A percentile compares a stretch with the other conserved stretches of the same genome.
Evolutionary conservation across 148 eudicot species (phyloP).

Genomic region (Dysphania ambrosioides): DNA sequence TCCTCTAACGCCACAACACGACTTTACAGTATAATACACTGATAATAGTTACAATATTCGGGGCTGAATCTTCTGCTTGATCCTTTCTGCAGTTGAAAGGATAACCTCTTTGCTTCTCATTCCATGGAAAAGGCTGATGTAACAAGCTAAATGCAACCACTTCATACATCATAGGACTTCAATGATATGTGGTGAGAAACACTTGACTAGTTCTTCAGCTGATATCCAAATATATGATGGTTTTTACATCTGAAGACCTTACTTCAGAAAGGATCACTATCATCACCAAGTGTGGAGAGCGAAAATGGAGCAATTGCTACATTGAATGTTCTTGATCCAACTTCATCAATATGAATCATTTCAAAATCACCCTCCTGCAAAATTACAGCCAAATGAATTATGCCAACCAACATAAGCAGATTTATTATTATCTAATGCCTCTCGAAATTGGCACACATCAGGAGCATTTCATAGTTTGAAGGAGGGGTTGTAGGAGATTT

Average conservation of each 20-base stretch:
- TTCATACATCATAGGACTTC: conserved; percentile 4
- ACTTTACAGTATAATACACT: no score
- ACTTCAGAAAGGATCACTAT: conserved; percentile 46
- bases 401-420: neutral
- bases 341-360: conserved; percentile 90
- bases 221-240: neutral
- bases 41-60: neutral
- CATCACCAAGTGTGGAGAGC: conserved; percentile 76
- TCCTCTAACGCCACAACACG: neutral
- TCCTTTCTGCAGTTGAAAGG: neutral
- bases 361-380: conserved; percentile 90
- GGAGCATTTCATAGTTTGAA: no score
- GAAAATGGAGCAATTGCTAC: conserved; percentile 88
- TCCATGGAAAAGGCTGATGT: neutral
- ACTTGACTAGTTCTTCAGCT: neutral
- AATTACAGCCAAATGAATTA: neutral
- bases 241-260: neutral
- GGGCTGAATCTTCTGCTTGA: neutral
- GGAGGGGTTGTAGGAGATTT: no score
- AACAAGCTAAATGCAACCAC: neutral
- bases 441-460: no score
- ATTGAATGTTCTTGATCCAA: conserved; percentile 67
- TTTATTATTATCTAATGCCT: neutral
- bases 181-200: neutral
- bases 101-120: neutral